Conservation (phyloP, 2,329 filamentous ascomycete genomes). For the Colletotrichum agaves region DNA sequence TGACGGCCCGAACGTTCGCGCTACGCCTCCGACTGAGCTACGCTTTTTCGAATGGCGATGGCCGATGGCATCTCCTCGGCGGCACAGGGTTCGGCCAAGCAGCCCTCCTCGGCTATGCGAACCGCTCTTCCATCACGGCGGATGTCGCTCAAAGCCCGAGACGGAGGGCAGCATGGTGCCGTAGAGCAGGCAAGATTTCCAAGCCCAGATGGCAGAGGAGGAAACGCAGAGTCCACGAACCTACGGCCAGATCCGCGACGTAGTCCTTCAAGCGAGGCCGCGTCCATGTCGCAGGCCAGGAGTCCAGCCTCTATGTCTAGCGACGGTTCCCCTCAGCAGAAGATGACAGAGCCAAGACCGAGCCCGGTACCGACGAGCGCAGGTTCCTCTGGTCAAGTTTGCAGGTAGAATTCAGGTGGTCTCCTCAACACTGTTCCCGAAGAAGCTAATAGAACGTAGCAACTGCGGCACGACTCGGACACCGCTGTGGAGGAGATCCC, state of each 20-base stretch:
- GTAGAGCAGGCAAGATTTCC: slow-evolving; percentile 26
- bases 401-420: slow-evolving; percentile 64
- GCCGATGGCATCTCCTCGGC: slow-evolving; percentile 35
- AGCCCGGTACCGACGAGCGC: slow-evolving; percentile 32
- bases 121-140: slow-evolving; percentile 38
- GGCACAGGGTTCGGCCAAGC: slow-evolving; percentile 31
- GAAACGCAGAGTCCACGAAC: slow-evolving; percentile 2
- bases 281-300: slow-evolving; percentile 32
- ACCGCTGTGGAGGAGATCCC: slow-evolving; percentile 92
- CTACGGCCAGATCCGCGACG: slow-evolving; percentile 24
- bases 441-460: slow-evolving; percentile 59
- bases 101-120: slow-evolving; percentile 31
- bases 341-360: slow-evolving; percentile 22
- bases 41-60: slow-evolving; percentile 38
- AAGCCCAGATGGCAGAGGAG: slow-evolving; percentile 13
- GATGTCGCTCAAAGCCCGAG: slow-evolving; percentile 34
- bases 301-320: slow-evolving; percentile 35
- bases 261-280: slow-evolving; percentile 37
- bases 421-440: neutral
- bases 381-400: slow-evolving; percentile 67
- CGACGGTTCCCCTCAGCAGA: slow-evolving; percentile 27
- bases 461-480: slow-evolving; percentile 96
- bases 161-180: slow-evolving; percentile 18
- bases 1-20: neutral
- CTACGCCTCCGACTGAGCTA: neutral